Conservation (phyloP, 306 rosid genomes). For the Quercus aquifolioides region DNA sequence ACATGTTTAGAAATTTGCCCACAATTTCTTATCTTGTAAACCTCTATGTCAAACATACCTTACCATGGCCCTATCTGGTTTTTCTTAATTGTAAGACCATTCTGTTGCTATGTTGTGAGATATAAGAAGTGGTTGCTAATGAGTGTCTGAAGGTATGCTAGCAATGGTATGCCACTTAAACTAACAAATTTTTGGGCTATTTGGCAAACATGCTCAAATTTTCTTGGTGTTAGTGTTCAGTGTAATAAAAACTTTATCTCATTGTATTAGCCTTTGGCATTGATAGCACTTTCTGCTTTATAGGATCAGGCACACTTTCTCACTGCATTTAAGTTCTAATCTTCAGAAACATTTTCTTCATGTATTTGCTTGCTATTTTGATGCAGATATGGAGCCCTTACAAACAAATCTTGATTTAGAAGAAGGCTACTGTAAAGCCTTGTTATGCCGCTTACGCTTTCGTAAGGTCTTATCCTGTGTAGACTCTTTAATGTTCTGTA, state of each 20-base stretch:
- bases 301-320: background rate
- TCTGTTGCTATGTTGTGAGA: background rate
- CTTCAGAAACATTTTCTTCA: background rate
- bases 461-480: conserved; percentile 98
- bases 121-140: background rate
- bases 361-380: conserved; percentile 28
- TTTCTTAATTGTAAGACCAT: background rate
- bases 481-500: conserved; percentile 36
- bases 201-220: background rate
- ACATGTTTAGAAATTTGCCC: background rate
- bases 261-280: background rate
- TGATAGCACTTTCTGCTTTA: background rate
- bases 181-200: background rate
- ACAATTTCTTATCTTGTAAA: background rate
- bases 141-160: background rate
- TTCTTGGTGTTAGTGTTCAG: background rate
- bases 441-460: conserved; percentile 96
- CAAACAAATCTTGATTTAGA: conserved; percentile 75
- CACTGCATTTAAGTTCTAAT: conserved; percentile 18
- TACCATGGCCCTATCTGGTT: background rate
- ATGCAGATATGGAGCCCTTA: conserved; percentile 75
- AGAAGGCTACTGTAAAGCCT: conserved; percentile 93
- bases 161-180: background rate
- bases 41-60: background rate
- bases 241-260: background rate